These are phyloP conservation scores for Cystobasidium pallidum DNA, from an alignment of 1,284 basidiomycete genomes.

Conservation along the genomic window DNA sequence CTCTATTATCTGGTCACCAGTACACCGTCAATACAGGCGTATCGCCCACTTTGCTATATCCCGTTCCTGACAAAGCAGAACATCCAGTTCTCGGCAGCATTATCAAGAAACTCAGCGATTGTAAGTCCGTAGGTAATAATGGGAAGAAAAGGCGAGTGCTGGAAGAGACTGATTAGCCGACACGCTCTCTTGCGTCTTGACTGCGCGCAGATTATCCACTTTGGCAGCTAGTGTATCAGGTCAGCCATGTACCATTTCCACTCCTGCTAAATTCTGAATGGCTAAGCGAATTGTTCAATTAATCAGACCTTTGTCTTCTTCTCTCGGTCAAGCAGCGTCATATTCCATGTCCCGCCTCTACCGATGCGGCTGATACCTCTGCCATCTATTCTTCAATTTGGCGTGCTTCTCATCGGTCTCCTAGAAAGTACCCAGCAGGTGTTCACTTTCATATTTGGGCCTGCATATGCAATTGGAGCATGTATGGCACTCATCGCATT, in stretches of 20 bases:
- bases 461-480: slow-evolving; percentile 46
- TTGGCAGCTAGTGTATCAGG: slow-evolving; percentile 56
- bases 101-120: slow-evolving; percentile 84
- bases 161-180: no score
- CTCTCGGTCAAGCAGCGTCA: slow-evolving; percentile 86
- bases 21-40: slow-evolving; percentile 66
- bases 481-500: slow-evolving; percentile 46
- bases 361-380: slow-evolving; percentile 71
- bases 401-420: slow-evolving; percentile 46
- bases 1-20: slow-evolving; percentile 25
- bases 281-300: not conserved
- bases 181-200: not conserved
- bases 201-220: slow-evolving; percentile 41
- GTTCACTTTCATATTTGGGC: slow-evolving; percentile 42
- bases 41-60: slow-evolving; percentile 87
- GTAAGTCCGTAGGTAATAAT: slow-evolving; percentile 29
- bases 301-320: slow-evolving; percentile 92
- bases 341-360: slow-evolving; percentile 78
- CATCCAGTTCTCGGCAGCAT: slow-evolving; percentile 71
- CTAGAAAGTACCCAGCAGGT: slow-evolving; percentile 44
- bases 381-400: slow-evolving; percentile 59
- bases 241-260: slow-evolving; percentile 17
- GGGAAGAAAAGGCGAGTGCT: no score
- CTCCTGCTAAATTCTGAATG: not conserved
- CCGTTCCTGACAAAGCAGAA: slow-evolving; percentile 68